Evolutionary conservation across 139 green algal species (phyloP), one percentile per base, ranked within the genome.

Genomic region (Gonium pectorale): DNA sequence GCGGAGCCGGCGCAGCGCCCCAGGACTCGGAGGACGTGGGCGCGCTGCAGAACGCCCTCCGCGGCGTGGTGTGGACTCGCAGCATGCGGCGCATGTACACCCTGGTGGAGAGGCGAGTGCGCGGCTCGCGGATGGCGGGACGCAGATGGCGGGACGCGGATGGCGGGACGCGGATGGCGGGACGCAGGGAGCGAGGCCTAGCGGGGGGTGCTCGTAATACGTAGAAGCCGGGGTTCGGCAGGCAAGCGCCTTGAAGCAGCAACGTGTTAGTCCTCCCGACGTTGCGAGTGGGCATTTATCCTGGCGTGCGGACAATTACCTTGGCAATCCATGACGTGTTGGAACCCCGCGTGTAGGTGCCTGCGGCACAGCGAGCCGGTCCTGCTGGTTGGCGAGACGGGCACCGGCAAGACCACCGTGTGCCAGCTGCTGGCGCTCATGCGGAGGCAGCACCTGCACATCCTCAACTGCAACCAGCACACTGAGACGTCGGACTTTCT

Each of bases 381-480:
- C 52, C 90, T 99, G 78, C 93, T 99, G 73, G 94, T 99, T 19
- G 98, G 98, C 8, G 97, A 99, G 87, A 99, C 98, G 22, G 98
- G 98, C 35, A 95, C 92, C 0, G 98, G 98, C 38, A 99, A 99
- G 93, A 99, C 98, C 24, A 99, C 96, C 2, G 96, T 98, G 63
- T 98, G 95, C 85, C 98, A 99, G 92, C 87, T 99, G 89, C 83
- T 98, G 37, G 96, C 97, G 26, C 85, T 95, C 40, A 92, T 98
- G 82, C 83, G 92, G 8, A 90, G 88, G 38, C 96, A 97, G 88
- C 83, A 80, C 26, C 91, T 99, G 80, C 94, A 96, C 77, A 98
- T 98, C 54, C 84, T 99, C 85, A 99, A 99, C 90, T 99, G 98
- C 93, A 98, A 99, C 91, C 96, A 99, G 90, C 97, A 99, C 94